Percentiles rank a stretch among this genome's conserved stretches.
Evolutionary conservation across 345 rosid genomes (phyloP).

Genomic region (Salix brachista): DNA sequence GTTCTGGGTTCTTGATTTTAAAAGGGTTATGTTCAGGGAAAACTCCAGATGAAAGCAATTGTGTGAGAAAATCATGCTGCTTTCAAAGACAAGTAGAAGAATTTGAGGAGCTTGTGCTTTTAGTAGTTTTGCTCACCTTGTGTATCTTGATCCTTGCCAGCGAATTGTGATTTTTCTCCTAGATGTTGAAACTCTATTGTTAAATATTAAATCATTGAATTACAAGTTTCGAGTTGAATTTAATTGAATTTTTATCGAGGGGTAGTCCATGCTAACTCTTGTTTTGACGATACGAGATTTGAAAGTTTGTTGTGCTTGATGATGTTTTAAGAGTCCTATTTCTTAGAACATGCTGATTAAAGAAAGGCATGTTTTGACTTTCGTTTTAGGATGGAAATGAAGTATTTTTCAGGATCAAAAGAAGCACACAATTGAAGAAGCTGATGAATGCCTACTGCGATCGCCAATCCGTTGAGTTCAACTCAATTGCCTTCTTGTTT

Average conservation of each 20-base stretch:
- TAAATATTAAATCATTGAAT: background rate
- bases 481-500: slow-evolving; percentile 75
- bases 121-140: background rate
- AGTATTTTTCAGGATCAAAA: slow-evolving; percentile 79
- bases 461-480: slow-evolving; percentile 68
- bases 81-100: background rate
- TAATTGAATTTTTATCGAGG: background rate
- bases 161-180: background rate
- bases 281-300: background rate
- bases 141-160: background rate
- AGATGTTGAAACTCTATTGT: background rate
- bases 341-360: background rate
- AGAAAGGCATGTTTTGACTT: background rate
- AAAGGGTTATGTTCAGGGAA: background rate
- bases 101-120: background rate
- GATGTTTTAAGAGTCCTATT: background rate
- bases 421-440: slow-evolving; percentile 82
- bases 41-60: background rate
- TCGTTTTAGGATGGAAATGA: slow-evolving; percentile 71
- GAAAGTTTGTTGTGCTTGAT: background rate
- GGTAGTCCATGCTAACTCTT: background rate
- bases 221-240: background rate
- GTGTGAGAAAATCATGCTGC: background rate
- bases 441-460: slow-evolving; percentile 91
- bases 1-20: background rate